phyloP scores from a whole-genome alignment of 2,329 filamentous ascomycete species.

The Rhexocercosporidium sp. region DNA sequence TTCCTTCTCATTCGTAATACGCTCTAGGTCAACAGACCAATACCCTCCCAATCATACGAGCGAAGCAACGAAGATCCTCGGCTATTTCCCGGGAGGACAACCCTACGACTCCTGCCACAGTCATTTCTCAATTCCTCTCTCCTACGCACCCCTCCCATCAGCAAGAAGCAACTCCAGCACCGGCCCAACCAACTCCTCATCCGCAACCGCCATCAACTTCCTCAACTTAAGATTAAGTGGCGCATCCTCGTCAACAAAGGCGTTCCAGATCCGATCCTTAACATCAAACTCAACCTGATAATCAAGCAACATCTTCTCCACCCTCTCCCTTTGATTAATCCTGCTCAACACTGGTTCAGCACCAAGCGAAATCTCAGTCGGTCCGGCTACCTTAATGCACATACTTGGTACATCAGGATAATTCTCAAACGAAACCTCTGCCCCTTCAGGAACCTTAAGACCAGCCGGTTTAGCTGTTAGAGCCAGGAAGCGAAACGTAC shows the following conservation, averaged over 20 bases:
- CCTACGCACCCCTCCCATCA: slow-evolving; percentile 1
- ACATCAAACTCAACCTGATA: slow-evolving; percentile 16
- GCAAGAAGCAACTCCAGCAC: slow-evolving; percentile 15
- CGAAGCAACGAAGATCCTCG: background rate
- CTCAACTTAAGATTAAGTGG: slow-evolving; percentile 1
- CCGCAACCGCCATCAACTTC: slow-evolving; percentile 3
- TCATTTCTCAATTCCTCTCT: background rate
- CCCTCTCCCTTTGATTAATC: slow-evolving; percentile 14
- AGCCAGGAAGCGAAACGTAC: slow-evolving; percentile 19
- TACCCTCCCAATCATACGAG: background rate
- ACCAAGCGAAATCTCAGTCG: slow-evolving; percentile 21
- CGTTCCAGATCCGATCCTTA: slow-evolving; percentile 16
- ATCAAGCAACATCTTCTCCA: slow-evolving; percentile 17
- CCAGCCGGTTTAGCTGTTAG: background rate
- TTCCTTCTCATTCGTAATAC: background rate
- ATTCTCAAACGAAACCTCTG: background rate
- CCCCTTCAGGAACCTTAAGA: background rate
- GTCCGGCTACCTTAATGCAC: slow-evolving; percentile 15
- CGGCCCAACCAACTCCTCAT: slow-evolving; percentile 12
- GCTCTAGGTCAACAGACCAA: background rate
- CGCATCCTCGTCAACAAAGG: background rate
- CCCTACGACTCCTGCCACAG: background rate
- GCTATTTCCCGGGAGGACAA: background rate
- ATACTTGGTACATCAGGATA: slow-evolving; percentile 12
- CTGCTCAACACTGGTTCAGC: slow-evolving; percentile 17